Evolutionary conservation across 164 flowering plant genomes (phyloP), one percentile per base, ranked within the genome.

Genomic region (Vitis labrusca): DNA sequence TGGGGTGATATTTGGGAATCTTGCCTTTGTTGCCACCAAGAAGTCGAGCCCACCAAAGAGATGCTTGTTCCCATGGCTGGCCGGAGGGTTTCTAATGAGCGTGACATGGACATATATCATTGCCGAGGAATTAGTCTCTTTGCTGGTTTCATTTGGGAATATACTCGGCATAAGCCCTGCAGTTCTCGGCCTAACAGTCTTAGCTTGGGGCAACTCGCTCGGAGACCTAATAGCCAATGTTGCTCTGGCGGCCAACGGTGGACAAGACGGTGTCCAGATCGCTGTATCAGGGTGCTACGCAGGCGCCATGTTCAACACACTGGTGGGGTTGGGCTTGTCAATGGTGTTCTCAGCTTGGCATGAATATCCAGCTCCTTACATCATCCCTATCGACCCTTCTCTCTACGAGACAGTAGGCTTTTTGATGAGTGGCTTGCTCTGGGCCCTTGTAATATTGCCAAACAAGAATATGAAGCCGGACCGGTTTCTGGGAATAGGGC

Each of bases 161-260:
- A 78, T 88, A 9, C 44, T 82, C 10, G 92, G 85, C 0, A 82
- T 88, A 5, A 85, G 73, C 59, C 84, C 91, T 66, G 84, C 95
- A 32, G 71, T 87, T 51, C 71, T 90, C 23, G 95, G 89, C 3
- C 76, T 90, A 1, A 90, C 95, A 59, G 84, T 88, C 50, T 85
- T 90, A 27, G 92, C 95, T 12, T 90, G 95, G 95, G 95, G 95
- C 8, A 88, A 88, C 74, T 90, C 95, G n/a, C 60, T 85, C 17
- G 91, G 87, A 29, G 95, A 90, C 63, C 60, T 90, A 63, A 77
- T 87, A 10, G 77, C 91, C 8, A 88, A 90, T 63, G 72, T 67
- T 2, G 76, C 89, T 0, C 62, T 90, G 88, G 90, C 92, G 1
- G 9, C 79, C 59, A 70, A 77, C 49, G 90, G 90, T 29, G 90